A percentile compares a stretch with the other conserved stretches of the same genome.
These are phyloP conservation scores for Plasmodium knowlesi DNA, from an alignment of 169 alveolate genomes.

Conservation along the genomic window DNA sequence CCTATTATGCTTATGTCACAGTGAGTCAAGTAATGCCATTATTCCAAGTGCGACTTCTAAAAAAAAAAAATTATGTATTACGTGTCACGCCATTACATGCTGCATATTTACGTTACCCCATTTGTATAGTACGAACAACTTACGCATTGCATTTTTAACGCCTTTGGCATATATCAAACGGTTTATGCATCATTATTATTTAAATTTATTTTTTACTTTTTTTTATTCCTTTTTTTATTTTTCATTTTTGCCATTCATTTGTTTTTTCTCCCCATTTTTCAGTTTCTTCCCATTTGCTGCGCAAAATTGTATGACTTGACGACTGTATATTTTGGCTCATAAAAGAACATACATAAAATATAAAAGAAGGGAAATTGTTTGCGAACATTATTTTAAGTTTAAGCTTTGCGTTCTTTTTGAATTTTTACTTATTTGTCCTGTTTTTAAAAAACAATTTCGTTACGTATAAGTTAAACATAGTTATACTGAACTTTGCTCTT, in stretches of 20 bases:
- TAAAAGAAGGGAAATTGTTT: background rate
- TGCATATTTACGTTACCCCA: background rate
- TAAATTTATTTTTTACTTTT: background rate
- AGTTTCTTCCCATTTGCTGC: background rate
- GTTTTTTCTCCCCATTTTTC: background rate
- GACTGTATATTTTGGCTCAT: background rate
- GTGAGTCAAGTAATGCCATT: background rate
- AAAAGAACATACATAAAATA: background rate
- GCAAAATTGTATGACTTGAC: background rate
- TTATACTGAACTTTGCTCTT: background rate
- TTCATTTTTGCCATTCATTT: conserved; percentile 4
- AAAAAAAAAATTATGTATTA: background rate
- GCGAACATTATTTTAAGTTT: background rate
- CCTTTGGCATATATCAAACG: conserved; percentile 1
- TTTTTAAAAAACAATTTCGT: background rate
- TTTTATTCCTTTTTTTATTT: background rate
- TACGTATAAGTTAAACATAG: conserved; percentile 6
- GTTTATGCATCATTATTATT: background rate
- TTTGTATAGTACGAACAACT: background rate
- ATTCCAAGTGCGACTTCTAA: background rate
- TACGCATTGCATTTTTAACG: background rate
- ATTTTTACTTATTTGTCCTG: conserved; percentile 12
- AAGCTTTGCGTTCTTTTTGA: conserved; percentile 1
- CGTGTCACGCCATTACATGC: background rate
- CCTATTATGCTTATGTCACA: background rate